Evolutionary conservation across 768 basidiomycete genomes (phyloP).

Genomic region (Termitomyces sp.): DNA sequence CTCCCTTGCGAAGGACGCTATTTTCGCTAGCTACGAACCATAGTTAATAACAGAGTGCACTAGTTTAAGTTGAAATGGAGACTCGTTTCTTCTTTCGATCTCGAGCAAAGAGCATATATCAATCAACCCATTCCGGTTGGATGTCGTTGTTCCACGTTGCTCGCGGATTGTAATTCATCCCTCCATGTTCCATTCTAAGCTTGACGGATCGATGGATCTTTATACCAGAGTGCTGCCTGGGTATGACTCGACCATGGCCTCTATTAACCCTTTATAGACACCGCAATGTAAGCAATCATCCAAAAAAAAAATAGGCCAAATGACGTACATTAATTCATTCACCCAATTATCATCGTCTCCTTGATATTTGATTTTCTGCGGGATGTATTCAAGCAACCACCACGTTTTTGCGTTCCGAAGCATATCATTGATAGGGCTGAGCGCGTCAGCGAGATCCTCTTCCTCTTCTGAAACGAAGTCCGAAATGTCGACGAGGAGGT

Average conservation of each 20-base stretch:
- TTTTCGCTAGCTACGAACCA: background rate
- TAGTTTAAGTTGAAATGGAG: too few species aligned
- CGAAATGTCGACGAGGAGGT: constrained; percentile 18
- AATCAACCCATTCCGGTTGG: constrained; percentile 37
- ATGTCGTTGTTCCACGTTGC: constrained; percentile 30
- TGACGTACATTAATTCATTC: constrained; percentile 30
- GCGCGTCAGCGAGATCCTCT: constrained; percentile 55
- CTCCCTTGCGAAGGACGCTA: too few species aligned
- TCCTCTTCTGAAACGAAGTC: constrained; percentile 47
- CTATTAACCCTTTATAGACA: constrained; percentile 30
- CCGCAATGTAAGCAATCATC: background rate
- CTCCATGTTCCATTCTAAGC: constrained; percentile 37
- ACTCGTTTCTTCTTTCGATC: too few species aligned
- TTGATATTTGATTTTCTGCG: constrained; percentile 35
- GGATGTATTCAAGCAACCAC: constrained; percentile 63
- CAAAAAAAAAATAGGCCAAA: background rate
- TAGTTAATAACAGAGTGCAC: too few species aligned
- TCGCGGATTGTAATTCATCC: constrained; percentile 31
- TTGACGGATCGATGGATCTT: constrained; percentile 44
- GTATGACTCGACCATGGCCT: constrained; percentile 36
- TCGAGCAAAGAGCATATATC: background rate
- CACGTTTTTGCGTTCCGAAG: constrained; percentile 41
- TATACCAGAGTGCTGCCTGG: constrained; percentile 28
- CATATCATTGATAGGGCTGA: constrained; percentile 51
- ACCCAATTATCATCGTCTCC: constrained; percentile 35